Base-by-base conservation (phyloP, 2,329 filamentous ascomycete genomes). In the Fusarium luffae region DNA sequence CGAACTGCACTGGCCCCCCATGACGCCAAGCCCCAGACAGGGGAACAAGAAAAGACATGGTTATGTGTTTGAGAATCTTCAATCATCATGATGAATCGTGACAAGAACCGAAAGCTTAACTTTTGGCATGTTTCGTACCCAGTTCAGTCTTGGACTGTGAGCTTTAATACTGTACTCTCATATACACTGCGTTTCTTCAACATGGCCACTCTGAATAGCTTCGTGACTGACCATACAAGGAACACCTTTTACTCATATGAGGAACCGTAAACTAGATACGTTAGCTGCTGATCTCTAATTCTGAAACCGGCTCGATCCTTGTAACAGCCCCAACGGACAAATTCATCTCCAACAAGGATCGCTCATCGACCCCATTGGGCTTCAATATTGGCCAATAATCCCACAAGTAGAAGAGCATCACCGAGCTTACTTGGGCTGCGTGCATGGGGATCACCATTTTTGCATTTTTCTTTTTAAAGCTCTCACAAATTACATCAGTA, bases 11-110 rank as follows among this genome's bases (percentile, higher is more conserved):
- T 58, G 61, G 59, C 43, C 28, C 30, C 68, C 60, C 50, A 42
- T 66, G 54, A 65, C 42, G 68, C 68, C 68, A 66, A 71, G 60
- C 49, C 68, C 56, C 42, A 46, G 68, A 57, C 68, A 71, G 66
- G 68, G 68, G 63, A 52, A 27, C 34, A 34, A 25, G 8, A 25
- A 65, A 65, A 46, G 60, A 42, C 43, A 40, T 34, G 61, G 34
- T 28, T 37, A 43, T 41, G 5, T 51, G 30, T 49, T 46, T 47
- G 42, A 54, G 11, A 66, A 4, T 27, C 28, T 21, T 18, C 18
- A 50, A 64, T 59, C 32, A 48, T 50, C 30, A 21, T 28, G 7
- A 42, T 42, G 34, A 52, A 25, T 16, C 23, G 9, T 27, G 25
- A 18, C 28, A 52, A 19, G 9, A 41, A 23, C 16, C 11, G 13